Percentiles rank a stretch among this genome's conserved stretches.
These are phyloP conservation scores for Peronospora tabacina DNA, from an alignment of 352 stramenopile species.

Conservation along the genomic window DNA sequence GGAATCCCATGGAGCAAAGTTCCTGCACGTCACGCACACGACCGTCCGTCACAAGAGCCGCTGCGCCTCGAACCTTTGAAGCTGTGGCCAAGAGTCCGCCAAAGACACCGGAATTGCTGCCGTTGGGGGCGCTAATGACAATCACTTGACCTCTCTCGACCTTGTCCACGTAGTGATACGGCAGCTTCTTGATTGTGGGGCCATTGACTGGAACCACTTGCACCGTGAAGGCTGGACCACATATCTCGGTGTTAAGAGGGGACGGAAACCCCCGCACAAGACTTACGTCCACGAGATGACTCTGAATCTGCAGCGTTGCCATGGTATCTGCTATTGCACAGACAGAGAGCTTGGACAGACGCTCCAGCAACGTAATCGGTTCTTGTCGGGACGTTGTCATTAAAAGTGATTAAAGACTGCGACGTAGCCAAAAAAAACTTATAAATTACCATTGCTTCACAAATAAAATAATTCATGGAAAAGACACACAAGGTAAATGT, in stretches of 20 bases:
- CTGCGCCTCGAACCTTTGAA: conserved; percentile 56
- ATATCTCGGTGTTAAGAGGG: conserved; percentile 63
- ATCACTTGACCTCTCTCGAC: conserved; percentile 68
- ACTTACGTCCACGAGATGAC: conserved; percentile 68
- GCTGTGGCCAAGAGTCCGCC: conserved; percentile 63
- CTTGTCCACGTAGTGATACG: conserved; percentile 77
- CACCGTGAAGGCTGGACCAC: conserved; percentile 62
- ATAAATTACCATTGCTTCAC: not conserved
- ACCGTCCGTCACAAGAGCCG: conserved; percentile 64
- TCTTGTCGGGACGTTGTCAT: not conserved
- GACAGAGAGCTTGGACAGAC: conserved; percentile 67
- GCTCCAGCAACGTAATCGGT: conserved; percentile 35
- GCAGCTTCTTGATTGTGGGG: conserved; percentile 11
- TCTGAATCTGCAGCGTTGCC: conserved; percentile 66
- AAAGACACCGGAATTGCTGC: conserved; percentile 54
- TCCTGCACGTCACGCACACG: conserved; percentile 72
- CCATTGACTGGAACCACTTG: conserved; percentile 67
- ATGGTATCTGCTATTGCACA: conserved; percentile 77
- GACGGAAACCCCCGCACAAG: conserved; percentile 54
- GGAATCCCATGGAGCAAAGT: conserved; percentile 57
- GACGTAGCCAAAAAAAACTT: too few relatives aligned
- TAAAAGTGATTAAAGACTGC: too few relatives aligned
- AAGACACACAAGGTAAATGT: not conserved
- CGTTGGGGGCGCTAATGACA: conserved; percentile 58
- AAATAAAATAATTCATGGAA: not conserved